Evolutionary conservation across 495 filamentous ascomycete genomes (phyloP).

Genomic region (Cercophora scortea): DNA sequence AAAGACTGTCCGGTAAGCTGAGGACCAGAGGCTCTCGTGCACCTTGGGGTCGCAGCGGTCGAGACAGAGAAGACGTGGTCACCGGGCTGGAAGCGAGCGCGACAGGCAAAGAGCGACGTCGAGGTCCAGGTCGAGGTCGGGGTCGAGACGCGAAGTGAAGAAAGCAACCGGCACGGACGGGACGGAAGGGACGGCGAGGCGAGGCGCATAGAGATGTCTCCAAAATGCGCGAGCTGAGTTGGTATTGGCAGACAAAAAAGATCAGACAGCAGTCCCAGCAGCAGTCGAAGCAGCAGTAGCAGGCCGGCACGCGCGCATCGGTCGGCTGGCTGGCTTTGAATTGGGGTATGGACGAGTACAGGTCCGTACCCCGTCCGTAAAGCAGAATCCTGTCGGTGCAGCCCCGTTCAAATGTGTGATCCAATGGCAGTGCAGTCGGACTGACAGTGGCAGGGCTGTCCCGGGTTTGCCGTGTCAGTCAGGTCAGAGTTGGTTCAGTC

Average conservation of each 20-base stretch:
- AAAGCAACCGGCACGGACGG: background rate
- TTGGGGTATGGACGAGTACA: background rate
- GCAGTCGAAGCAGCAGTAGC: too few relatives aligned
- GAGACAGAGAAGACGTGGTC: background rate
- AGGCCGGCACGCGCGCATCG: background rate
- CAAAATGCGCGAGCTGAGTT: background rate
- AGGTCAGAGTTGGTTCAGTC: too few relatives aligned
- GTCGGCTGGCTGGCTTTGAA: background rate
- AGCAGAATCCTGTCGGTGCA: background rate
- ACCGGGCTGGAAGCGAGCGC: background rate
- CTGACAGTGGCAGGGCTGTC: conserved; percentile 3
- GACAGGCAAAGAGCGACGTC: background rate
- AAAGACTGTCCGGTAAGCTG: background rate
- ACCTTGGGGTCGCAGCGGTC: background rate
- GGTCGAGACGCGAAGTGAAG: conserved; percentile 7
- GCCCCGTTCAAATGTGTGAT: background rate
- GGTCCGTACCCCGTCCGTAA: background rate
- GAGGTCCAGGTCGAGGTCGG: background rate
- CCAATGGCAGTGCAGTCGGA: background rate
- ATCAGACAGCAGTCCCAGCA: too few relatives aligned
- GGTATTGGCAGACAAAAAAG: too few relatives aligned
- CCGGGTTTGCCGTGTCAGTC: conserved; percentile 14
- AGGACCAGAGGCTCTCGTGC: background rate
- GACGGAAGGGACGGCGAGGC: conserved; percentile 1
- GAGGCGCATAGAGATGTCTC: conserved; percentile 6